Base-by-base conservation (phyloP, 768 basidiomycete species). In the Boletus reticuloceps region DNA sequence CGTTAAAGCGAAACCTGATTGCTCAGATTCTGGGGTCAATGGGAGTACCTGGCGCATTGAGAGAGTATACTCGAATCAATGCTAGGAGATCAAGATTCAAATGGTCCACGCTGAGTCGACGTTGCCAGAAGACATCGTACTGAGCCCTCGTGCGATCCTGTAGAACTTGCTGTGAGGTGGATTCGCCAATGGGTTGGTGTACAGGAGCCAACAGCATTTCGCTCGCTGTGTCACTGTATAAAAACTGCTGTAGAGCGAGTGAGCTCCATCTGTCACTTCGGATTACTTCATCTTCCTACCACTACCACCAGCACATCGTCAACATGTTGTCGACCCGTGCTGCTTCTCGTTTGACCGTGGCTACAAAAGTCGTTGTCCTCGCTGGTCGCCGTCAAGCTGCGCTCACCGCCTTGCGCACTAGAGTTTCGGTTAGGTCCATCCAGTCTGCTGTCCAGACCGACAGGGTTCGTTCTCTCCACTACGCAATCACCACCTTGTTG, bases 371-470 rank as follows among this genome's bases (percentile, higher is more conserved):
- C 42, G 67, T 79, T 25, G 65, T 80, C 53, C 74, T 83, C 44
- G 79, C 80, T 40, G 65, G 72, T 42, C 59, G 66, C 19, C 67
- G 70, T 47, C 80, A 79, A 53, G 74, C 76, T 43, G 76, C 71
- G 10, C 56, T 74, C 19, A 72, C 68, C 1, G 76, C 72, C 19
- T 69, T 80, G 31, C 73, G 77, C 59, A 70, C 75, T 45, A 72
- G 65, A 54, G 60, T 56, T 37, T 69, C 70, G 25, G 64, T 72
- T 50, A 74, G 83, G 44, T 73, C 71, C 49, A 75, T 86, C 50
- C 84, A 85, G 63, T 81, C 82, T 58, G 78, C 81, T 55, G 84
- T 86, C 10, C 88, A 90, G 69, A 87, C 88, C 7, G 88, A 91
- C 75, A 75, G 88, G 65, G 88, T 89, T 61, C 40, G 81, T 77